A percentile compares a stretch with the other conserved stretches of the same genome.
phyloP scores from a whole-genome alignment of 225 moss, liverwort and hornwort genomes.

The Physcomitrellopsis africana region DNA sequence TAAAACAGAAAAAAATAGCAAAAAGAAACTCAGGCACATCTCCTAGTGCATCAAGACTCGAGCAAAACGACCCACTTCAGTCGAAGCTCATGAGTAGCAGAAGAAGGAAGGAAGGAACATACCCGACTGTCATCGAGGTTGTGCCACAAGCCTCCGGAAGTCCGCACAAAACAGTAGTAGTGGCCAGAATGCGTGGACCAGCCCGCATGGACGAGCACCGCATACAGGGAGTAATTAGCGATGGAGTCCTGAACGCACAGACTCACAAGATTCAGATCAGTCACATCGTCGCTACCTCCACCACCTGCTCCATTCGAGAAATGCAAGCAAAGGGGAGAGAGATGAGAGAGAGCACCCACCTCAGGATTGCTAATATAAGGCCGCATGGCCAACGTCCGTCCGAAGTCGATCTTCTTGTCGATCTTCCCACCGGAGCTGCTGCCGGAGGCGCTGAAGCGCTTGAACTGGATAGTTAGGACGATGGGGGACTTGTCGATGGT shows the following conservation, averaged over 20 bases:
- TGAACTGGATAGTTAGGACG: slow-evolving; percentile 77
- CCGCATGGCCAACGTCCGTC: slow-evolving; percentile 65
- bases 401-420: slow-evolving; percentile 82
- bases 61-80: no score
- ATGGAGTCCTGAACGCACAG: slow-evolving; percentile 52
- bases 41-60: no score
- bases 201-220: slow-evolving; percentile 77
- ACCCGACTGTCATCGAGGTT: slow-evolving; percentile 86
- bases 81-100: neutral
- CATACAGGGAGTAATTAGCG: slow-evolving; percentile 71
- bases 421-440: slow-evolving; percentile 70
- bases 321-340: no score
- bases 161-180: slow-evolving; percentile 79
- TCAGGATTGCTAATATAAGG: slow-evolving; percentile 71
- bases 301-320: no score
- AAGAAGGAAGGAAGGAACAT: slow-evolving; percentile 13
- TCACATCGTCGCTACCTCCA: no score
- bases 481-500: slow-evolving; percentile 76
- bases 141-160: slow-evolving; percentile 73
- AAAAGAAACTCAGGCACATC: no score
- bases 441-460: slow-evolving; percentile 66
- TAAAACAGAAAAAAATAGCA: no score
- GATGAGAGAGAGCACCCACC: slow-evolving; percentile 29
- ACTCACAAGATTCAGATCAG: no score
- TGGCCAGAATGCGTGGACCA: slow-evolving; percentile 91